Conservation (phyloP, 1,284 basidiomycete genomes). For the Rhodotorula sp. region DNA sequence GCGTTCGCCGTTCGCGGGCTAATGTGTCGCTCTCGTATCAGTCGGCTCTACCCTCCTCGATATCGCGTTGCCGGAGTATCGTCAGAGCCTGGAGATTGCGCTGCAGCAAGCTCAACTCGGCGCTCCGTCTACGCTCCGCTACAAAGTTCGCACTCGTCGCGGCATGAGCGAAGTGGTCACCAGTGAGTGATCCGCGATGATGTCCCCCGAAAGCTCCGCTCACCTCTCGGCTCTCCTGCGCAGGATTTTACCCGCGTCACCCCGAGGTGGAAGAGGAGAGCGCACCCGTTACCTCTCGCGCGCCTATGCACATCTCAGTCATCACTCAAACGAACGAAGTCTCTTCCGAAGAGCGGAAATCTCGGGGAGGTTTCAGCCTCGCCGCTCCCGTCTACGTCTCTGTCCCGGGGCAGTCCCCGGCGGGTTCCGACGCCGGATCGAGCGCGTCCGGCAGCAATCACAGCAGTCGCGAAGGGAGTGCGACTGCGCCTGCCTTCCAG, state of each 20-base stretch:
- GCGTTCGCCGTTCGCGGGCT: too few species aligned
- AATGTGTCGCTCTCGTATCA: background rate
- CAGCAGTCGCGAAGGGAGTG: background rate
- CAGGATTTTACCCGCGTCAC: slow-evolving; percentile 40
- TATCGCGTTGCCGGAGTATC: slow-evolving; percentile 26
- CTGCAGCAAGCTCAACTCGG: slow-evolving; percentile 31
- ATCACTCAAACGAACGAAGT: slow-evolving; percentile 40
- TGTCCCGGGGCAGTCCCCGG: slow-evolving; percentile 17
- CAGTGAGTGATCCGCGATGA: slow-evolving; percentile 9
- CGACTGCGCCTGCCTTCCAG: slow-evolving; percentile 19
- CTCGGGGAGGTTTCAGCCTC: slow-evolving; percentile 14
- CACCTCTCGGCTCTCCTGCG: background rate
- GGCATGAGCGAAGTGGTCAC: slow-evolving; percentile 34
- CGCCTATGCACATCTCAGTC: slow-evolving; percentile 26
- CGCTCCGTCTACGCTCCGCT: slow-evolving; percentile 26
- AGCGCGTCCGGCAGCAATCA: slow-evolving; percentile 8
- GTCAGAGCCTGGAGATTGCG: slow-evolving; percentile 17
- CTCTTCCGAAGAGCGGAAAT: slow-evolving; percentile 37
- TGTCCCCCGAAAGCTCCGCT: background rate
- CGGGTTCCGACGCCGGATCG: slow-evolving; percentile 21
- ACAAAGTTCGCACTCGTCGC: slow-evolving; percentile 28
- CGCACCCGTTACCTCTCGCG: background rate
- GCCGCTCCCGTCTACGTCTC: slow-evolving; percentile 27
- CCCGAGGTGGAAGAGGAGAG: slow-evolving; percentile 24
- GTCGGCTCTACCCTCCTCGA: slow-evolving; percentile 31